Evolutionary conservation across 495 filamentous ascomycete species (phyloP), one percentile per base, ranked within the genome.

Genomic region (Penicillium cosmopolitanum): DNA sequence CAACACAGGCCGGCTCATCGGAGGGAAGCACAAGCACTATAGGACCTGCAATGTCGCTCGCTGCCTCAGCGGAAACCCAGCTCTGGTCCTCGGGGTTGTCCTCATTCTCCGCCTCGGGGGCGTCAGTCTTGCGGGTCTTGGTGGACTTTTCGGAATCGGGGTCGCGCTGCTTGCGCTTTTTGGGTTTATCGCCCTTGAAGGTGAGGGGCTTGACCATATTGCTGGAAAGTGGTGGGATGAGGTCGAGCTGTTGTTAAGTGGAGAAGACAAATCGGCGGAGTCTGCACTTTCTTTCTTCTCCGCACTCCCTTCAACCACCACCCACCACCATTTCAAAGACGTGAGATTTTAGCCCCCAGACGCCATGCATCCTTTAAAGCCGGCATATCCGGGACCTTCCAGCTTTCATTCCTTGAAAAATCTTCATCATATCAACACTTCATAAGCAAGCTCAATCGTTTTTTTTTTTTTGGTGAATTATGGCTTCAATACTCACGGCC

Each of bases 141-240:
- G 73, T 56, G 63, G 77, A 75, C 13, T 80, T 79, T 53, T 73
- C 68, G 44, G 51, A 66, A 25, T 76, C 66, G 56, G 59, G 57
- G 62, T 67, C 54, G 70, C 77, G 63, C 75, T 74, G 61, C 77
- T 96, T 98, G 70, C 93, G 84, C 74, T 97, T 98, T 72, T 96
- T 98, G 23, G 85, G 76, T 75, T 94, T 97, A 74, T 98, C 96
- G 79, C 95, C 95, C 79, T 98, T 98, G 80, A 98, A 98, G 38
- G 84, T 80, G 46, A 98, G 81, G 46, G 94, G 84, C 72, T 96
- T 97, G 53, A 96, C 80, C 84, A 85, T 84, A 60, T 58, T 72
- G 18, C 53, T 36, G 61, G 51, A 23, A 23, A 53, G 42, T 66
- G 19, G 33, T 31, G 35, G 53, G 25, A 25, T 47, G 36, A 43